Evolutionary conservation across 2,329 filamentous ascomycete genomes (phyloP), one percentile per base, ranked within the genome.

Genomic region (Aspergillus phoenicis): DNA sequence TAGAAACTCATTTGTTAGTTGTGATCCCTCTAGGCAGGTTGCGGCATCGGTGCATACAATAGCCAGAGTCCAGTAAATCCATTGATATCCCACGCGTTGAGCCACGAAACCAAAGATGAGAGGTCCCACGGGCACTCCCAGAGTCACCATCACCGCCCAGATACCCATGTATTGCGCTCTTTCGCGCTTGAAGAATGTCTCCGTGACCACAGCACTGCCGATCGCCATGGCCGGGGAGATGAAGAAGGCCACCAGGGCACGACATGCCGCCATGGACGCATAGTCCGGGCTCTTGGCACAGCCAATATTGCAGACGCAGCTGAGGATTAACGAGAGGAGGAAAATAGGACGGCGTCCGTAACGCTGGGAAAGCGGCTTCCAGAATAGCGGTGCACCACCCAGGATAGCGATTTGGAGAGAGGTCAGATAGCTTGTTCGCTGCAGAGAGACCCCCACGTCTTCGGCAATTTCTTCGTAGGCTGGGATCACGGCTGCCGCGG

Each of bases 61-160:
- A 2, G 83, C 82, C 13, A 86, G 71, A 13, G 81, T 78, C 78
- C 80, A 86, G 69, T 83, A 87, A 26, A 86, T 84, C 84, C 84
- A 86, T 2, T 81, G 77, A 56, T 84, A 87, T 0, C 82, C 81
- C 6, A 82, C 79, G 11, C 81, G 77, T 59, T 81, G 72, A 0
- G 81, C 80, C 0, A 85, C 83, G 30, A 73, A 74, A 1, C 72
- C 72, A 24, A 74, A 71, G 4, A 75, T 62, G 24, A 74, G 70
- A 0, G 72, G 71, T 1, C 69, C 68, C 22, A 77, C 64, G 1
- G 81, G 81, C 5, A 80, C 76, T 24, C 82, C 82, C 13, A 83
- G 62, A 0, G 81, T 83, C 2, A 83, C 73, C 71, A 83, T 78
- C 28, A 74, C 70, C 53, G 83, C 84, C 84, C 84, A 85, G 11